phyloP scores from a whole-genome alignment of 2,329 filamentous ascomycete genomes.

The Neurospora sp. region DNA sequence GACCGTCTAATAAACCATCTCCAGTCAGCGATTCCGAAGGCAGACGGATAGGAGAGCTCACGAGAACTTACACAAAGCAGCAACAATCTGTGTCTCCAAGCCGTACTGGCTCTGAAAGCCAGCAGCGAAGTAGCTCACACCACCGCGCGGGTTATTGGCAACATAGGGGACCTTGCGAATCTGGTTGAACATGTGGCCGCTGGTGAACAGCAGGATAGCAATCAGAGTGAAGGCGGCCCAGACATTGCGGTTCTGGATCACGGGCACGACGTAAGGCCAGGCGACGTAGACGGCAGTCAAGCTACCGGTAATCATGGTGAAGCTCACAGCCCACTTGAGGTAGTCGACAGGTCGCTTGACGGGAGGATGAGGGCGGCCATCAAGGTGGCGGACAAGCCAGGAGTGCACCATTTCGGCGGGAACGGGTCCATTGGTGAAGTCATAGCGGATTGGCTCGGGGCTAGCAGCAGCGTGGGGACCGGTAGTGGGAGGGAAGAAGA shows the following conservation, averaged over 20 bases:
- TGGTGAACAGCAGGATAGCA: constrained; percentile 82
- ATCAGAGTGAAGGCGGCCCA: constrained; percentile 90
- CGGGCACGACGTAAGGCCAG: constrained; percentile 67
- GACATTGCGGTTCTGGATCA: constrained; percentile 82
- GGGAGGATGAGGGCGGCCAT: constrained; percentile 66
- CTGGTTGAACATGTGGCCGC: constrained; percentile 98
- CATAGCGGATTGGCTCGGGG: constrained; percentile 63
- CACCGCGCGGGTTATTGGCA: constrained; percentile 70
- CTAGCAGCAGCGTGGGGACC: constrained; percentile 68
- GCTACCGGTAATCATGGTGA: constrained; percentile 58
- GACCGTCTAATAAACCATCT: constrained; percentile 35
- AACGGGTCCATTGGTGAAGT: constrained; percentile 68
- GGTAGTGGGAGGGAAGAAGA: constrained; percentile 76
- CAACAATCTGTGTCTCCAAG: constrained; percentile 90
- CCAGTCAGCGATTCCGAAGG: background rate
- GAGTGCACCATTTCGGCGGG: constrained; percentile 66
- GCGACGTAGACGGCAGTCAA: constrained; percentile 60
- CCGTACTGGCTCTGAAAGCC: constrained; percentile 94
- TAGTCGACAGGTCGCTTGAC: constrained; percentile 83
- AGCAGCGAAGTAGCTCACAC: constrained; percentile 78
- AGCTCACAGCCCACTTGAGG: constrained; percentile 57
- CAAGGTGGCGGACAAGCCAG: constrained; percentile 72
- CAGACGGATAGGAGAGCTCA: background rate
- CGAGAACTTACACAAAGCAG: constrained; percentile 65
- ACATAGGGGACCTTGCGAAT: constrained; percentile 95